A percentile compares a stretch with the other conserved stretches of the same genome.
These are phyloP conservation scores for Zymoseptoria brevis DNA, from an alignment of 2,329 filamentous ascomycete genomes.

Conservation along the genomic window DNA sequence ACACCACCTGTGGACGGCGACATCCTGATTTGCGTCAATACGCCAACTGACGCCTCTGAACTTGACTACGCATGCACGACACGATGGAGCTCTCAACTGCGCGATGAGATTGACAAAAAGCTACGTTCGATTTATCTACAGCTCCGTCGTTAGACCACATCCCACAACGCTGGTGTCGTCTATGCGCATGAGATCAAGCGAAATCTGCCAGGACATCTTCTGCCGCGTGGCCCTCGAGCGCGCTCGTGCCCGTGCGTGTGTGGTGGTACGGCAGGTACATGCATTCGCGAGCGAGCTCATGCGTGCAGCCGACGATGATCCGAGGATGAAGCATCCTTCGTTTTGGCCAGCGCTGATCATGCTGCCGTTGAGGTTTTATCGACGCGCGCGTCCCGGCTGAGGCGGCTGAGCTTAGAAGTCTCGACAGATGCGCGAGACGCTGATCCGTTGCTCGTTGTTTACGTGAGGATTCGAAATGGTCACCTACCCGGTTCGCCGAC, in stretches of 20 bases:
- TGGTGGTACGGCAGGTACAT: background rate
- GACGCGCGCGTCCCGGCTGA: background rate
- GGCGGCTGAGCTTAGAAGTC: background rate
- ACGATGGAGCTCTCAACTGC: background rate
- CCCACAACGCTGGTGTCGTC: background rate
- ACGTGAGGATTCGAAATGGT: background rate
- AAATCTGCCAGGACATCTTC: background rate
- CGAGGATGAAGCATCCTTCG: background rate
- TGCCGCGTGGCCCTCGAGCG: background rate
- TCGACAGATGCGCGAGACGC: background rate
- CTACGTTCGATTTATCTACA: background rate
- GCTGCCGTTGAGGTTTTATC: background rate
- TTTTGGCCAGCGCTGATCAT: background rate
- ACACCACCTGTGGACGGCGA: background rate
- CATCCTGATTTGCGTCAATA: background rate
- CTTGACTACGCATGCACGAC: background rate
- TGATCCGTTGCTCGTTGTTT: background rate
- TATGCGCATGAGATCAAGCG: background rate
- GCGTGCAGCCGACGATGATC: background rate
- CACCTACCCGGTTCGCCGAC: no score
- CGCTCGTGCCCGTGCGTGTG: background rate
- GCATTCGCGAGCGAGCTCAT: background rate
- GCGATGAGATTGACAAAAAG: background rate
- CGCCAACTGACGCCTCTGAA: background rate
- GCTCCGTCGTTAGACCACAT: background rate